A percentile compares a stretch with the other conserved stretches of the same genome.
These are phyloP conservation scores for Capsicum chinense DNA, from an alignment of 257 asterid species.

Conservation along the genomic window DNA sequence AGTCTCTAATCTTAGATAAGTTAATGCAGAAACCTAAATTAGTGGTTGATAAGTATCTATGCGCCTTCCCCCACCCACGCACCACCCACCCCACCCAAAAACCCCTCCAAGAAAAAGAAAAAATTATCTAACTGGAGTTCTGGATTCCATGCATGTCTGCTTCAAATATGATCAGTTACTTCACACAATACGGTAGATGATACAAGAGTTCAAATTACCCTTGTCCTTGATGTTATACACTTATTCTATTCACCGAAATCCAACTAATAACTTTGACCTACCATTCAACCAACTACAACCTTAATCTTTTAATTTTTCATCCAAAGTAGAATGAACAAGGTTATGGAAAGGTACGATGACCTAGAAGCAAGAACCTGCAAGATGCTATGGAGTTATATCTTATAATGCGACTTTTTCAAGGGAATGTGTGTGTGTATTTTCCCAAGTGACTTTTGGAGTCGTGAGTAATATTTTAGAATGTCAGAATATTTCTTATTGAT, in stretches of 20 bases:
- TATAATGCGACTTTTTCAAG: background rate
- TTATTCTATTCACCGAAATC: background rate
- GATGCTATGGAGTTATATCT: background rate
- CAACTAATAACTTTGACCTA: background rate
- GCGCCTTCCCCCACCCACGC: no score
- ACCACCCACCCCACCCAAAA: no score
- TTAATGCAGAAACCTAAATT: background rate
- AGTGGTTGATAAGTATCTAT: no score
- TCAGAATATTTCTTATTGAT: no score
- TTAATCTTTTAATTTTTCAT: background rate
- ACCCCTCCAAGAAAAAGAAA: background rate
- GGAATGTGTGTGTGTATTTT: background rate
- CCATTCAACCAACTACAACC: constrained; percentile 21
- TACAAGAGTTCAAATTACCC: constrained; percentile 13
- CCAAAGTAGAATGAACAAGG: background rate
- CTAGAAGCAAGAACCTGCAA: constrained; percentile 10
- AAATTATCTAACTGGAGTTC: background rate
- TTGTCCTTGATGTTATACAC: constrained; percentile 23
- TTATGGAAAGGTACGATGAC: background rate
- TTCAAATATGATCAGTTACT: background rate
- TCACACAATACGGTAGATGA: background rate
- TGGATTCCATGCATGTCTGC: constrained; percentile 21
- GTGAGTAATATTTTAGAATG: no score
- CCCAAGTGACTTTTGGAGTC: no score
- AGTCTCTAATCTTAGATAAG: background rate